Percentiles rank a stretch among this genome's conserved stretches.
Evolutionary conservation across 352 stramenopile genomes (phyloP).

Genomic region (Phytophthora europaea): DNA sequence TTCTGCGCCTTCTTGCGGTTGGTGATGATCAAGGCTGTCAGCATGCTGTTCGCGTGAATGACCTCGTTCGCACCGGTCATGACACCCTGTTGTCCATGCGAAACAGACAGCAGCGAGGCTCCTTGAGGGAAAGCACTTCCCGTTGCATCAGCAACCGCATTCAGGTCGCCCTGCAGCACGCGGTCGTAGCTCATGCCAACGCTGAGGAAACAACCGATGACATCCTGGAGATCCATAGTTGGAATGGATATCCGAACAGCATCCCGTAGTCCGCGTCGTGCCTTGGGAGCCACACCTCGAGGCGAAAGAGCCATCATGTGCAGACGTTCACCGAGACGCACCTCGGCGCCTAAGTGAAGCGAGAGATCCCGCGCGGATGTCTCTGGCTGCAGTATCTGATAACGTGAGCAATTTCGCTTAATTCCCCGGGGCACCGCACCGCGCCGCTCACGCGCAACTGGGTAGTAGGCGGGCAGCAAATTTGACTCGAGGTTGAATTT

Average conservation of each 20-base stretch:
- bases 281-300: constrained; percentile 61
- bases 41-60: constrained; percentile 84
- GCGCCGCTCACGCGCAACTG: constrained; percentile 63
- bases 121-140: constrained; percentile 63
- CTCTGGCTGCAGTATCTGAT: constrained; percentile 82
- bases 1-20: constrained; percentile 81
- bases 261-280: constrained; percentile 62
- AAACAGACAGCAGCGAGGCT: constrained; percentile 68
- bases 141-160: constrained; percentile 62
- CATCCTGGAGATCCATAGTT: constrained; percentile 60
- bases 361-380: constrained; percentile 58
- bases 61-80: constrained; percentile 63
- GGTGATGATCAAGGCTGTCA: constrained; percentile 81
- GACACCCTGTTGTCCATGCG: constrained; percentile 79
- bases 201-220: constrained; percentile 77
- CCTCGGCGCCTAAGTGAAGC: constrained; percentile 63
- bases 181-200: constrained; percentile 77
- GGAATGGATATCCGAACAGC: constrained; percentile 64
- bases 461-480: constrained; percentile 79
- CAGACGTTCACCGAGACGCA: constrained; percentile 70
- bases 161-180: constrained; percentile 74
- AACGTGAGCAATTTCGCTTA: constrained; percentile 56
- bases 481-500: constrained; percentile 75
- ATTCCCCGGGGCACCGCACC: constrained; percentile 42
- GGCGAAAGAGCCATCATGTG: constrained; percentile 81